Evolutionary conservation across 2,329 filamentous ascomycete genomes (phyloP), one percentile per base, ranked within the genome.

Genomic region (Fusarium annulatum): DNA sequence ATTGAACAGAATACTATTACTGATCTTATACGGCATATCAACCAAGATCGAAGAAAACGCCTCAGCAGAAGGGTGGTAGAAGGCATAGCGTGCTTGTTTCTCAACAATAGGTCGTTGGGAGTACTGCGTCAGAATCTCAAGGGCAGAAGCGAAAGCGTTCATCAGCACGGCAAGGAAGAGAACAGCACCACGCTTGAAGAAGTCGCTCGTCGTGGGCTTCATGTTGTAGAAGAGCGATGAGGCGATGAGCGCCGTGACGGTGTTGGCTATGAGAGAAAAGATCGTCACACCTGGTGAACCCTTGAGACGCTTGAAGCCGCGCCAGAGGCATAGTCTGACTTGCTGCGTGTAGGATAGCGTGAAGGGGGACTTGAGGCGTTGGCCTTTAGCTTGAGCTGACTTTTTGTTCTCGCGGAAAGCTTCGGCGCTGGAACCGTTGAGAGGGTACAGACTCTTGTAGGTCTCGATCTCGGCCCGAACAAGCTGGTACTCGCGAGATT

Each of bases 161-260:
- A 88, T 82, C 7, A 90, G 72, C 26, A 89, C 81, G 2, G 86
- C 85, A n/a, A 89, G 84, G 80, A 90, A 90, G 1, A 89, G 77
- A 7, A 86, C 80, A 3, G 85, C 83, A 6, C 84, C 85, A 12
- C 85, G 51, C 82, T 52, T 73, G n/a, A 39, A 72, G 62, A 69
- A 76, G 46, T 69, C 34, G 15, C 56, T 11, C 2, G 74, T 76
- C 1, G 67, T 68, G 4, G 71, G 72, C 5, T 64, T 9, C 26
- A 76, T 66, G 36, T 76, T 69, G 42, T 76, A 76, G 28, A 76
- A 76, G 1, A 76, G 66, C 0, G 74, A 76, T 0, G 74, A 71
- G 2, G 73, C 64, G 10, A 76, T 73, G 0, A 76, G 72, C 3
- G 65, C 68, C 1, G 55, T 73, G 6, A 34, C 12, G 0, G 68